phyloP scores from a whole-genome alignment of 306 rosid genomes.

The Canavalia gladiata region DNA sequence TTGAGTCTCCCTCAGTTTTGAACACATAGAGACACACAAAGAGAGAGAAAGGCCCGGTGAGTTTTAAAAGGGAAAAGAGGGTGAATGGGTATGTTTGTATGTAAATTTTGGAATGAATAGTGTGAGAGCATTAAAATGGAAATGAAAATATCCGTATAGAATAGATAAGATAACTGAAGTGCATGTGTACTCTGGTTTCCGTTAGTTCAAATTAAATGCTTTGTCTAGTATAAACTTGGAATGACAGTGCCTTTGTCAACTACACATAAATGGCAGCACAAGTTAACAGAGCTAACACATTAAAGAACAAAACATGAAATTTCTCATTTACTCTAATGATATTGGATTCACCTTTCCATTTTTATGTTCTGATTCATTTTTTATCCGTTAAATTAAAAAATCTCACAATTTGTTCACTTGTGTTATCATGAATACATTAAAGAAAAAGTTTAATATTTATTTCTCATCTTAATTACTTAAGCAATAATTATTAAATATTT shows the following conservation, averaged over 20 bases:
- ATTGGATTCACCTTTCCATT: not conserved
- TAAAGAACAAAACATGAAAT: not conserved
- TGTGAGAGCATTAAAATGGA: not conserved
- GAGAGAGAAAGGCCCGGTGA: not conserved
- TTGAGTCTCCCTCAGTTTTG: conserved; percentile 4
- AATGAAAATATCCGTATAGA: conserved; percentile 32
- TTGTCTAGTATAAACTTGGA: conserved; percentile 42
- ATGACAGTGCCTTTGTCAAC: not conserved
- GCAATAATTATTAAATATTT: not conserved
- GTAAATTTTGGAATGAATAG: not conserved
- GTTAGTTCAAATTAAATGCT: conserved; percentile 46
- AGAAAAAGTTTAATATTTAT: not conserved
- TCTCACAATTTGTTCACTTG: not conserved
- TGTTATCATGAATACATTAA: not conserved
- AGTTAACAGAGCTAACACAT: not conserved
- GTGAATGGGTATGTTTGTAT: conserved; percentile 49
- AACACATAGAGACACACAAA: conserved; percentile 6
- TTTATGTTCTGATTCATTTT: not conserved
- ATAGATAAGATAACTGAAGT: conserved; percentile 35
- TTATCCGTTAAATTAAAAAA: not conserved
- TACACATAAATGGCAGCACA: not conserved
- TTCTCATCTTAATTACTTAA: not conserved
- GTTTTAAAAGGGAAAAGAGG: conserved; percentile 41
- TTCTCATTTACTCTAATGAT: not conserved
- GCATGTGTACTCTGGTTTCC: conserved; percentile 24